Evolutionary conservation across 2,329 filamentous ascomycete genomes (phyloP), one percentile per base, ranked within the genome.

Genomic region (Pseudogymnoascus destructans): DNA sequence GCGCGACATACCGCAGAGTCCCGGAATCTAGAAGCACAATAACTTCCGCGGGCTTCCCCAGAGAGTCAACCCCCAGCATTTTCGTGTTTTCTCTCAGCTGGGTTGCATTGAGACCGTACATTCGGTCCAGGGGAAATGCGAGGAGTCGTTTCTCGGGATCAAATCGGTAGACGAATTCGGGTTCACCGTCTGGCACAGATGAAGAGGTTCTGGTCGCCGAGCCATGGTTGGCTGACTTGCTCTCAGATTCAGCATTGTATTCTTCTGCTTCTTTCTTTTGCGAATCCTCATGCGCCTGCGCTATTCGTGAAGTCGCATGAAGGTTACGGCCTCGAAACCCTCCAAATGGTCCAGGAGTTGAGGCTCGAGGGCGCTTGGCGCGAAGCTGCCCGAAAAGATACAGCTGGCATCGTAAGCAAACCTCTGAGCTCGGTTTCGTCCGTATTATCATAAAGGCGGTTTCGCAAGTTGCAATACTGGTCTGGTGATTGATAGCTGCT

Each of bases 401-500:
- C 42, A 62, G 56, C 59, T 66, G 66, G 59, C 68, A 70, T 63
- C 66, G 64, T 52, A 69, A 63, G 64, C 68, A 70, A 63, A 69
- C 63, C 58, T 68, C 64, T 59, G 64, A 59, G 27, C 61, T 59
- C 27, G 60, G 59, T 17, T 57, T 55, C 52, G 61, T 61, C 57
- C 64, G 63, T 55, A 62, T 58, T 63, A 70, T 68, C 68, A 70
- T 70, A 59, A 66, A 68, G 66, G 67, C 67, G 67, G 54, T 56
- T 56, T 56, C 25, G 46, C 46, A 52, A 30, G 25, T 27, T 15
- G 46, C 46, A 17, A 52, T 52, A 52, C 25, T 52, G 46, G 11
- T 52, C 25, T 52, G 46, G 11, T 52, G 46, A 30, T 30, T 52
- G 23, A 30, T 15, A 17, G 3, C n/a, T 52, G 25, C 46, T 52